These are phyloP conservation scores for Agastache rugosa DNA, from an alignment of 257 asterid genomes.

Conservation along the genomic window DNA sequence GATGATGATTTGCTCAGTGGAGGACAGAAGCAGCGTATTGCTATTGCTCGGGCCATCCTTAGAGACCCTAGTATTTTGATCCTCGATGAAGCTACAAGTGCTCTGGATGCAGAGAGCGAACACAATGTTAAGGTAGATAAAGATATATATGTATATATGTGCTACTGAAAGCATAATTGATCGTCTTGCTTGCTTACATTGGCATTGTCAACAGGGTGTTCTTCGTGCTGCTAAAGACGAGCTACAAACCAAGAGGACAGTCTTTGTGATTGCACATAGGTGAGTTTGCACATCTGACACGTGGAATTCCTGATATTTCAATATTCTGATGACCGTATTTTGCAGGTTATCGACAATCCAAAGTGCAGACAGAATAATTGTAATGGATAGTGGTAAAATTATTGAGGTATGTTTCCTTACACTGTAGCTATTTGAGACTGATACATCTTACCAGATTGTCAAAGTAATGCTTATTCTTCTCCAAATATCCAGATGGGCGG, in stretches of 20 bases:
- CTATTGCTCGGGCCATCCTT: conserved; percentile 91
- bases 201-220: conserved; percentile 58
- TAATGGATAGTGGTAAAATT: conserved; percentile 82
- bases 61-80: conserved; percentile 87
- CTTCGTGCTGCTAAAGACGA: conserved; percentile 70
- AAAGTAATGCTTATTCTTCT: background rate
- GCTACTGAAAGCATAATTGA: conserved; percentile 12
- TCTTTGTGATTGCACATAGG: conserved; percentile 90
- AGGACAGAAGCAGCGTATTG: conserved; percentile 96
- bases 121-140: conserved; percentile 79
- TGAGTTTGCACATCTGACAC: conserved; percentile 28
- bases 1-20: conserved; percentile 98
- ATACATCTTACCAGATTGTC: background rate
- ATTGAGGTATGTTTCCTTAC: conserved; percentile 58
- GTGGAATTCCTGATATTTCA: background rate
- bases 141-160: background rate
- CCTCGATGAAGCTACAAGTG: conserved; percentile 98
- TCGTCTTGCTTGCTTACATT: conserved; percentile 30
- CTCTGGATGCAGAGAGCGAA: conserved; percentile 96
- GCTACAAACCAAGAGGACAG: conserved; percentile 66
- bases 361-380: conserved; percentile 86
- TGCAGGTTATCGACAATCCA: conserved; percentile 90
- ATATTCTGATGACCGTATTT: conserved; percentile 34
- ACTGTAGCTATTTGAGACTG: background rate
- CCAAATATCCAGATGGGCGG: conserved; percentile 67